A percentile compares a stretch with the other conserved stretches of the same genome.
phyloP scores from a whole-genome alignment of 371 early-diverging fungal species.

The Mucor piriformis region DNA sequence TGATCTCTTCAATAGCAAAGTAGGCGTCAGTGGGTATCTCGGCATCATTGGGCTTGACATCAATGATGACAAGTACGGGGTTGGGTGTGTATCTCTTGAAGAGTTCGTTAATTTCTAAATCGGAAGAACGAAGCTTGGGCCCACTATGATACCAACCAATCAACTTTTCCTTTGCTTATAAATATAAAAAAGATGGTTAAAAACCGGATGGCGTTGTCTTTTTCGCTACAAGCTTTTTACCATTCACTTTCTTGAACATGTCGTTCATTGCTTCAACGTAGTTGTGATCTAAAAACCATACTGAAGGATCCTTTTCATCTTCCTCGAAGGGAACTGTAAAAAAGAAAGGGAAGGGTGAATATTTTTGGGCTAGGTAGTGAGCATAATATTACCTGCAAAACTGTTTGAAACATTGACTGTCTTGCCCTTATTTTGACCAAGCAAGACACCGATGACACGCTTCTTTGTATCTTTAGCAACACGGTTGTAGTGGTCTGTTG shows the following conservation, averaged over 20 bases:
- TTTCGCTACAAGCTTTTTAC: constrained; percentile 45
- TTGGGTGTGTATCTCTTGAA: constrained; percentile 94
- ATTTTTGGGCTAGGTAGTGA: too few species aligned
- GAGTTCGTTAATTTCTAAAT: constrained; percentile 98
- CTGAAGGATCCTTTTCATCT: constrained; percentile 95
- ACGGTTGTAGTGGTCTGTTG: constrained; percentile 99
- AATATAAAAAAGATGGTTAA: background rate
- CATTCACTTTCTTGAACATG: constrained; percentile 99
- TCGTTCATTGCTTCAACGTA: constrained; percentile 99
- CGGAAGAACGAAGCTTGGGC: constrained; percentile 96
- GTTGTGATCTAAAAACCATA: constrained; percentile 99
- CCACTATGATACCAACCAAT: constrained; percentile 99
- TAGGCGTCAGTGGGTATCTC: constrained; percentile 98
- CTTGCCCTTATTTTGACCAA: constrained; percentile 92
- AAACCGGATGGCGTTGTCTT: background rate
- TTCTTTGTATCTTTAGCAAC: constrained; percentile 94
- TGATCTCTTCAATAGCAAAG: constrained; percentile 91
- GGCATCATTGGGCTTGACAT: constrained; percentile 90
- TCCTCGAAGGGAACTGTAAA: constrained; percentile 97
- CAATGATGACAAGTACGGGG: constrained; percentile 94
- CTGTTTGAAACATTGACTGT: constrained; percentile 97
- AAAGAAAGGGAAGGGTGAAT: too few species aligned
- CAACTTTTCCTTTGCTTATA: constrained; percentile 92
- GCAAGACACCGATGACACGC: constrained; percentile 98
- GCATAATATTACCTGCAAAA: constrained; percentile 99